phyloP scores from a whole-genome alignment of 345 rosid species.

The Eucalyptus dawsonii region DNA sequence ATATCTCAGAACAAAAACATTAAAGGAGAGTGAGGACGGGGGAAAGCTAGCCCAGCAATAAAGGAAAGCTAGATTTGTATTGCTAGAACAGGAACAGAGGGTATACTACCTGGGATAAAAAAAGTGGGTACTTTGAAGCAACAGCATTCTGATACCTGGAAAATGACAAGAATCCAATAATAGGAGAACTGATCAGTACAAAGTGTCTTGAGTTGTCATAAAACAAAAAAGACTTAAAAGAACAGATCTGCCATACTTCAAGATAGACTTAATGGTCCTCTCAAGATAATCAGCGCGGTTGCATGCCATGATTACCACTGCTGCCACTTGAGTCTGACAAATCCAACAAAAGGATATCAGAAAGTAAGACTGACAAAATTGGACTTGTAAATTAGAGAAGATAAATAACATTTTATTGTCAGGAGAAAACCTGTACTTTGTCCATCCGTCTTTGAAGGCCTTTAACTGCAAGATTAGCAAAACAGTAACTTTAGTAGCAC shows the following conservation, averaged over 20 bases:
- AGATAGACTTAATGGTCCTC: slow-evolving; percentile 66
- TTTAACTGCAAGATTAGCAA: slow-evolving; percentile 47
- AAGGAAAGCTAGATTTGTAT: background rate
- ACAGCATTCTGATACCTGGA: slow-evolving; percentile 62
- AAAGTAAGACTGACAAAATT: background rate
- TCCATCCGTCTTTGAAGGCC: slow-evolving; percentile 42
- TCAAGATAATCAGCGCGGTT: slow-evolving; percentile 96
- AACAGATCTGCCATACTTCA: slow-evolving; percentile 31
- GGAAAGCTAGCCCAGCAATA: background rate
- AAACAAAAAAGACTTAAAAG: background rate
- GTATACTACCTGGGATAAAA: slow-evolving; percentile 74
- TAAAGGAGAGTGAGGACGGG: background rate
- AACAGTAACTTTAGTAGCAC: background rate
- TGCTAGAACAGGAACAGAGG: background rate
- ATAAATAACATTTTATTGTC: background rate
- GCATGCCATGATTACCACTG: slow-evolving; percentile 98
- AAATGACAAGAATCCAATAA: background rate
- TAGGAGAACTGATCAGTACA: background rate
- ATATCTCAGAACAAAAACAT: background rate
- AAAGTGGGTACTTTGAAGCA: slow-evolving; percentile 55
- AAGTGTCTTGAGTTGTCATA: background rate
- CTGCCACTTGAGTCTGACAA: slow-evolving; percentile 66
- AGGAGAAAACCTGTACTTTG: slow-evolving; percentile 32
- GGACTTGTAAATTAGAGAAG: background rate
- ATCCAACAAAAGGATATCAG: slow-evolving; percentile 1